phyloP scores from a whole-genome alignment of 768 basidiomycete genomes.

The Pleurotus citrinopileatus region DNA sequence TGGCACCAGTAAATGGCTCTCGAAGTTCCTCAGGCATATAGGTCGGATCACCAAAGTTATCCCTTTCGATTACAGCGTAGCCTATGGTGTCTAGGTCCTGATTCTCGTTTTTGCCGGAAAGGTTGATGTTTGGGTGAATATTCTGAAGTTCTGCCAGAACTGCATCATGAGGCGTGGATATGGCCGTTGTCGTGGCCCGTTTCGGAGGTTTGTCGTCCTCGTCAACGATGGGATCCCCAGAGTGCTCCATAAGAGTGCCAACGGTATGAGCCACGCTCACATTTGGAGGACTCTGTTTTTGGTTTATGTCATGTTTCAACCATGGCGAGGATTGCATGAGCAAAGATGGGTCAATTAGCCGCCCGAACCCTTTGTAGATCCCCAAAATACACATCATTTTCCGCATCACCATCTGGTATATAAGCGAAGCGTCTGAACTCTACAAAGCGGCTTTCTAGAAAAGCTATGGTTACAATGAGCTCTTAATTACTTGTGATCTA shows the following conservation, averaged over 20 bases:
- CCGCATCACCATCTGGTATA: no score
- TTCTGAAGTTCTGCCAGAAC: conserved; percentile 53
- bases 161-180: conserved; percentile 62
- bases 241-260: no score
- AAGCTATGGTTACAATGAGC: no score
- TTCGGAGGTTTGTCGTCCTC: conserved; percentile 1
- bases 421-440: no score
- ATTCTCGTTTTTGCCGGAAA: conserved; percentile 12
- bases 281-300: not conserved
- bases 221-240: not conserved
- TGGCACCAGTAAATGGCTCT: conserved; percentile 49
- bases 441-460: no score
- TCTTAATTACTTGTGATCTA: no score
- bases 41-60: conserved; percentile 2
- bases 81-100: not conserved
- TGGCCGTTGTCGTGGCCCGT: conserved; percentile 14
- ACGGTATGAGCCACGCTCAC: no score
- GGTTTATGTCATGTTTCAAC: not conserved
- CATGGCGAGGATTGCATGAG: not conserved
- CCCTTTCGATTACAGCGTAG: conserved; percentile 3
- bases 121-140: conserved; percentile 13
- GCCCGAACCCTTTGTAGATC: no score
- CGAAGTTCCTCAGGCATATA: conserved; percentile 20
- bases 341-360: no score
- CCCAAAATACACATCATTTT: no score